Evolutionary conservation across 345 rosid species (phyloP), one percentile per base, ranked within the genome.

Genomic region (Isatis tinctoria): DNA sequence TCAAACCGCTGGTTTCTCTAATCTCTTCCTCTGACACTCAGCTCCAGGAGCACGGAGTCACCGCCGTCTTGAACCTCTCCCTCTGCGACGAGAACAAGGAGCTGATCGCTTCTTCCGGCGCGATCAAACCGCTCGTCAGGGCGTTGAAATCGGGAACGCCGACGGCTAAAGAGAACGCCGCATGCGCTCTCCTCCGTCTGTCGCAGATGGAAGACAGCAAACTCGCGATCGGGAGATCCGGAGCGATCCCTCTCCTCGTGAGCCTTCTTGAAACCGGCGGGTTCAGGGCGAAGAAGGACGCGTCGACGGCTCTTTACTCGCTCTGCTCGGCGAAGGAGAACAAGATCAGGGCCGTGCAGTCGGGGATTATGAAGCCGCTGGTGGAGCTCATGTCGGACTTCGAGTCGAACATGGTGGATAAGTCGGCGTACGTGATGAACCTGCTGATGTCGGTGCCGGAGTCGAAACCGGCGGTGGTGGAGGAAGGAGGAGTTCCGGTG

Each of bases 371-470:
- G 97, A 88, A 87, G 61, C 92, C 93, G 9, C 65, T 93, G n/a
- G 87, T 91, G 51, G 98, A 93, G 81, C 79, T 93, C 8, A 93
- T 93, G 97, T 91, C 96, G 10, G 97, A 91, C 77, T 86, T 91
- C 32, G 90, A 79, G 60, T 91, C 98, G 16, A 91, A 82, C 84
- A 93, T 93, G 98, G 96, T 91, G 47, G 98, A 93, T 76, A 93
- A 93, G 74, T 87, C 97, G 10, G 97, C 88, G 4, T 89, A 72
- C 63, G 90, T 93, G 10, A 52, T 87, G 85, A 83, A 79, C 67
- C 49, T 84, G 52, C 40, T 93, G 71, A 84, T 86, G 24, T 69
- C 85, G 8, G 78, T 74, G 26, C 76, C 84, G 70, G 97, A 93
- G 69, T 91, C 95, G 8, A 87, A 78, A 51, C 64, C 85, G 56